Percentiles rank a stretch among this genome's conserved stretches.
Conservation (phyloP, 768 basidiomycete species). For the Termitomyces sp. region DNA sequence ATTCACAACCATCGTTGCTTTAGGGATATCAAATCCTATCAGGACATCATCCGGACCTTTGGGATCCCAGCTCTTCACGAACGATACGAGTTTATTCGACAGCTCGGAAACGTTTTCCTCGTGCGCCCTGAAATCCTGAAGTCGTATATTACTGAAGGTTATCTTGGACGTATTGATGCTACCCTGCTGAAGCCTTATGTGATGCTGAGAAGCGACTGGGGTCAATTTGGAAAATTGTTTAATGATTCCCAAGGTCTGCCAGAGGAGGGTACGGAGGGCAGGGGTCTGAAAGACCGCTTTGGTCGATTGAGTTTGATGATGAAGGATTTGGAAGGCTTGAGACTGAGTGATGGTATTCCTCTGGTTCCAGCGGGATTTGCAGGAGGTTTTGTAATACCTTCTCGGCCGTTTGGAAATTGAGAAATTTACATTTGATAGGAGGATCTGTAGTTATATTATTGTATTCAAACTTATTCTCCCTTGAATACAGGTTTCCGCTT, state of each 20-base stretch:
- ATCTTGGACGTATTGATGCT: slow-evolving; percentile 89
- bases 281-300: slow-evolving; percentile 60
- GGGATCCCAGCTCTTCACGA: slow-evolving; percentile 80
- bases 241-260: slow-evolving; percentile 49
- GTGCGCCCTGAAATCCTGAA: slow-evolving; percentile 93
- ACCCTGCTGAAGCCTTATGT: slow-evolving; percentile 87
- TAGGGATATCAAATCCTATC: slow-evolving; percentile 96
- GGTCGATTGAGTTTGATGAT: slow-evolving; percentile 80
- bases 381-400: slow-evolving; percentile 47
- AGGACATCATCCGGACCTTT: slow-evolving; percentile 85
- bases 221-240: slow-evolving; percentile 78
- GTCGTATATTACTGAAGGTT: slow-evolving; percentile 92
- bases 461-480: slow-evolving; percentile 56
- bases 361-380: slow-evolving; percentile 50
- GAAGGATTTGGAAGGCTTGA: slow-evolving; percentile 78
- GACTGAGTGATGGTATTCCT: slow-evolving; percentile 54
- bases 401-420: slow-evolving; percentile 38
- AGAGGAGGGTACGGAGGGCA: slow-evolving; percentile 38
- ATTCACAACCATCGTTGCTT: background rate
- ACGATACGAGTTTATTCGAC: slow-evolving; percentile 96
- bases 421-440: slow-evolving; percentile 4
- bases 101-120: slow-evolving; percentile 95
- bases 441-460: slow-evolving; percentile 15
- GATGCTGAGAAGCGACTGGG: slow-evolving; percentile 87
- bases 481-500: slow-evolving; percentile 77